These are phyloP conservation scores for Quercus robur DNA, from an alignment of 306 rosid species.

Conservation along the genomic window DNA sequence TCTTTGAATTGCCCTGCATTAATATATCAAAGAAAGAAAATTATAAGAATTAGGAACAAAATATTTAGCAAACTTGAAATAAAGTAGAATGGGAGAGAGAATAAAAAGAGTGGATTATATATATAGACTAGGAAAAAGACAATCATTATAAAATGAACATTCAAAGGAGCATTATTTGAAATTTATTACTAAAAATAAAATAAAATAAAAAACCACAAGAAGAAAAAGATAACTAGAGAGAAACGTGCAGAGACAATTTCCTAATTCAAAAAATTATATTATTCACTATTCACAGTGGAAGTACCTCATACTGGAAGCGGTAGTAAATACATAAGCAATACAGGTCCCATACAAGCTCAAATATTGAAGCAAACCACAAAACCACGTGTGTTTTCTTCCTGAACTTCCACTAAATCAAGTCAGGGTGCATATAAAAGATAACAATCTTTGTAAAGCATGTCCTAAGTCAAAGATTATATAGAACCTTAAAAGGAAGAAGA, in stretches of 20 bases:
- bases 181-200: no score
- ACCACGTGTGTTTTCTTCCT: conserved; percentile 48
- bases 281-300: background rate
- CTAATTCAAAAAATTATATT: background rate
- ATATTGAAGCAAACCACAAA: conserved; percentile 56
- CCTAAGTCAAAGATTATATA: conserved; percentile 4
- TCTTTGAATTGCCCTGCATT: conserved; percentile 64
- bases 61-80: background rate
- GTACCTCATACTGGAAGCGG: conserved; percentile 66
- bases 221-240: background rate
- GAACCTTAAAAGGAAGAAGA: background rate
- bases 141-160: background rate
- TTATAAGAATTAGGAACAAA: background rate
- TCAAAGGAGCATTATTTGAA: no score
- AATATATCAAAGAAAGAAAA: background rate
- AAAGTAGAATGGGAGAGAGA: background rate
- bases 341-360: conserved; percentile 57
- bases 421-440: conserved; percentile 3
- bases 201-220: background rate
- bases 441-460: conserved; percentile 10
- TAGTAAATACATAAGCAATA: conserved; percentile 63
- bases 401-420: conserved; percentile 32
- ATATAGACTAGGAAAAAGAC: background rate
- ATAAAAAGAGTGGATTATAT: background rate
- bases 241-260: background rate